Percentiles rank a stretch among this genome's conserved stretches.
phyloP scores from a whole-genome alignment of 1,139 yeast genomes.

The Kurtzmaniella quercitrusa region DNA sequence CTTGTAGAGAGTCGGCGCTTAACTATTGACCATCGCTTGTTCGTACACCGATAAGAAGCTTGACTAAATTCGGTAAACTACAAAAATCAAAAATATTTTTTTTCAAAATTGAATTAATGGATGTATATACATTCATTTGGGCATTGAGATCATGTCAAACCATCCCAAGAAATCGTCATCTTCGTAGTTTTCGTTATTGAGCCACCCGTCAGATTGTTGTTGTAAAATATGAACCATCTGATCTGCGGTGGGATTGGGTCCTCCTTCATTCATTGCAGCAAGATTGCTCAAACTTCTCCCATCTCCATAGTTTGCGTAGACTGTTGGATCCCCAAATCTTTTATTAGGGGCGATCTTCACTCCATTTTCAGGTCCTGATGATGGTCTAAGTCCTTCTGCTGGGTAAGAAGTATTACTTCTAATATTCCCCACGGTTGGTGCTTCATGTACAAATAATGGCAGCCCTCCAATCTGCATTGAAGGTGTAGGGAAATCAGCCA shows the following conservation, averaged over 20 bases:
- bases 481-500: background rate
- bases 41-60: no score
- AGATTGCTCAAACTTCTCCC: background rate
- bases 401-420: background rate
- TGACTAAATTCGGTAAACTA: no score
- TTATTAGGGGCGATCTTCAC: background rate
- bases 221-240: slow-evolving; percentile 60
- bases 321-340: background rate
- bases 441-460: background rate
- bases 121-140: slow-evolving; percentile 13
- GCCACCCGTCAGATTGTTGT: slow-evolving; percentile 83
- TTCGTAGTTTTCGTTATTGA: slow-evolving; percentile 57
- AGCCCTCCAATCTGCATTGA: background rate
- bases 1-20: no score
- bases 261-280: slow-evolving; percentile 16
- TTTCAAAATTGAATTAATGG: background rate
- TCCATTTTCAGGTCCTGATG: background rate
- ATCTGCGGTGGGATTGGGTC: slow-evolving; percentile 17
- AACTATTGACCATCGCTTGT: no score
- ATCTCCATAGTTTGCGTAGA: background rate
- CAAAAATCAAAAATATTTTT: no score
- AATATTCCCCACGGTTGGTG: background rate
- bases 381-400: background rate
- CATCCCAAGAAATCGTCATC: slow-evolving; percentile 91
- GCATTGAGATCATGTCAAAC: slow-evolving; percentile 65